Percentiles rank a stretch among this genome's conserved stretches.
Conservation (phyloP, 164 flowering plant species). For the Amborella trichopoda region DNA sequence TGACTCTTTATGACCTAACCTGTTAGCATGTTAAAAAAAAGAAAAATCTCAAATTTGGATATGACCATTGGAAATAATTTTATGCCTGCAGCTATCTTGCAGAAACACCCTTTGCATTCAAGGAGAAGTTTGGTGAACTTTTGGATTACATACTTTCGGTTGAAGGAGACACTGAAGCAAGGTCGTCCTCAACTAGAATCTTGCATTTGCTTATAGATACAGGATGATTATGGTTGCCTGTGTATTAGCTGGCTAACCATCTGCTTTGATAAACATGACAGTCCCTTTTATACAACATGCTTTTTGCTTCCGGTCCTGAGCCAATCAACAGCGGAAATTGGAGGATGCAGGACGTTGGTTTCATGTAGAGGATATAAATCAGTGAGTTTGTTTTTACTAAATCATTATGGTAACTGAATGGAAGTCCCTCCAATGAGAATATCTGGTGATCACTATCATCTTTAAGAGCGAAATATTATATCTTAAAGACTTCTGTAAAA, state of each 20-base stretch:
- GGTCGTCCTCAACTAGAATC: slow-evolving; percentile 42
- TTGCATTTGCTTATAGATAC: too few relatives aligned
- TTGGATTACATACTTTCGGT: slow-evolving; percentile 55
- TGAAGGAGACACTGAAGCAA: slow-evolving; percentile 75
- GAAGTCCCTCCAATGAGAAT: too few relatives aligned
- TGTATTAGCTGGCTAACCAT: not conserved
- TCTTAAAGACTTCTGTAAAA: too few relatives aligned
- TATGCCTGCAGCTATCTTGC: slow-evolving; percentile 62
- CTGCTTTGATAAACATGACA: slow-evolving; percentile 25
- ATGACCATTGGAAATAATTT: too few relatives aligned
- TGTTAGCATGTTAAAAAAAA: too few relatives aligned
- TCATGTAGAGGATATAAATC: slow-evolving; percentile 48
- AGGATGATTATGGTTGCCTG: not conserved
- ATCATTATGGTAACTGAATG: not conserved
- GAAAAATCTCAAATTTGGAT: too few relatives aligned
- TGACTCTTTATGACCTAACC: too few relatives aligned
- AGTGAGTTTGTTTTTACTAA: slow-evolving; percentile 33
- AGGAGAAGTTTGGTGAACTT: slow-evolving; percentile 51
- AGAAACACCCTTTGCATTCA: slow-evolving; percentile 64
- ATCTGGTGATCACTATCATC: too few relatives aligned
- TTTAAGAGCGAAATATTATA: too few relatives aligned
- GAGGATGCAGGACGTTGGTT: slow-evolving; percentile 49
- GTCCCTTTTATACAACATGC: slow-evolving; percentile 64
- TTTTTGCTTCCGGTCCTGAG: slow-evolving; percentile 89
- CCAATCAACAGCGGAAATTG: slow-evolving; percentile 67